Base-by-base conservation (phyloP, 2,329 filamentous ascomycete species). In the Nothopassalora personata region DNA sequence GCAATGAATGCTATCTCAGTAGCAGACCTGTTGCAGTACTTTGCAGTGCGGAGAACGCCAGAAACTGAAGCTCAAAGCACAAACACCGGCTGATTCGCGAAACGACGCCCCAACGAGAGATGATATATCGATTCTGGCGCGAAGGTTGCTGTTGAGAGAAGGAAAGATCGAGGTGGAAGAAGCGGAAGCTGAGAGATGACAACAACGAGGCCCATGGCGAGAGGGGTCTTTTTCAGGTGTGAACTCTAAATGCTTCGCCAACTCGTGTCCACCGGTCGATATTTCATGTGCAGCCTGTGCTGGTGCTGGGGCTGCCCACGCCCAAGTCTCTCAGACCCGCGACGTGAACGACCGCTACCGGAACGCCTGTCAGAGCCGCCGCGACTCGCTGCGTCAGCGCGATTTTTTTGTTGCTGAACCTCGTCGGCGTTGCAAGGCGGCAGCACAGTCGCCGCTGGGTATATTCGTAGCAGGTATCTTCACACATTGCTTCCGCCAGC, bases 41-140 rank as follows among this genome's bases (percentile, higher is more conserved):
- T 50, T 31, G 23, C 28, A 30, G 23, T 18, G 27, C 27, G 10
- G 49, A 51, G 46, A 33, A 31, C 48, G 48, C 47, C 46, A 36
- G 48, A 57, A 57, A 51, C 27, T 31, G 49, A 36, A 53, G 33
- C 34, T 51, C 55, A 57, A 57, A 57, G 54, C 54, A 57, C 54
- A 36, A 57, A 57, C 55, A 57, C 55, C 54, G 43, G 54, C 54
- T 46, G 36, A 43, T 36, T 43, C 27, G 49, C 49, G 53, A 39
- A 57, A 57, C 13, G 30, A 43, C 34, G 48, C 48, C 55, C 28
- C 48, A 57, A 57, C 15, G 55, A 57, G 47, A 57, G 53, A 55
- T 23, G 18, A 13, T 28, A 51, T 51, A 34, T 30, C 30, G 49
- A 28, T 51, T 28, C 30, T 51, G 49, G 23, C 28, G 46, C 46